phyloP scores from a whole-genome alignment of 2,329 filamentous ascomycete species.

The Alternaria arborescens region DNA sequence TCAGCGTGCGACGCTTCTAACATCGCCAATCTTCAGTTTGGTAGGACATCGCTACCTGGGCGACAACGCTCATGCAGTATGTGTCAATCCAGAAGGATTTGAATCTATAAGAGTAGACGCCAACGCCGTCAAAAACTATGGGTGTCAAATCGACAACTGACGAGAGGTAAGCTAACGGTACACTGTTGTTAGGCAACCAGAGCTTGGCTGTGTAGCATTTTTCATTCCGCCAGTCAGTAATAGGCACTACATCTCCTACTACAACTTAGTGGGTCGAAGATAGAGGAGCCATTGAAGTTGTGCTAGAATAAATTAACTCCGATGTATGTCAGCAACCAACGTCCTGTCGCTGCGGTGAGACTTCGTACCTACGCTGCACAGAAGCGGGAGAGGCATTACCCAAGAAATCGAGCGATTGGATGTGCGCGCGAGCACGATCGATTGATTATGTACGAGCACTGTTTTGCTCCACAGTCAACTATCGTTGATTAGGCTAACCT shows the following conservation, averaged over 20 bases:
- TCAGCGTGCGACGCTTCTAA: too few species aligned
- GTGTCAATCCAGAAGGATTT: too few species aligned
- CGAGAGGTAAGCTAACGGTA: too few species aligned
- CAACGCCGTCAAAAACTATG: too few species aligned
- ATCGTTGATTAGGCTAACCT: background rate
- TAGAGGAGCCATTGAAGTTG: background rate
- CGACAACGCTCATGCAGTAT: too few species aligned
- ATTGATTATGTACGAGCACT: background rate
- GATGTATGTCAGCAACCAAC: background rate
- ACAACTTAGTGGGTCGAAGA: background rate
- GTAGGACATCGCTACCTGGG: too few species aligned
- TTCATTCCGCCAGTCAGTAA: background rate
- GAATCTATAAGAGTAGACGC: too few species aligned
- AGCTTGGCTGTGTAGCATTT: background rate
- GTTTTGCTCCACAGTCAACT: background rate
- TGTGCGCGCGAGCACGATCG: background rate
- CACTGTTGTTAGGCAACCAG: background rate
- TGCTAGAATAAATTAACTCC: background rate
- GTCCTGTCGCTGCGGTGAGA: background rate
- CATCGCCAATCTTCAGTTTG: too few species aligned
- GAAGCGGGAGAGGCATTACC: background rate
- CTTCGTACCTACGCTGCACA: background rate
- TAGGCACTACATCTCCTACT: background rate
- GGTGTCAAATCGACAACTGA: too few species aligned
- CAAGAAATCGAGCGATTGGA: background rate